Base-by-base conservation (phyloP, 2,329 filamentous ascomycete species). In the Fusarium sp. region DNA sequence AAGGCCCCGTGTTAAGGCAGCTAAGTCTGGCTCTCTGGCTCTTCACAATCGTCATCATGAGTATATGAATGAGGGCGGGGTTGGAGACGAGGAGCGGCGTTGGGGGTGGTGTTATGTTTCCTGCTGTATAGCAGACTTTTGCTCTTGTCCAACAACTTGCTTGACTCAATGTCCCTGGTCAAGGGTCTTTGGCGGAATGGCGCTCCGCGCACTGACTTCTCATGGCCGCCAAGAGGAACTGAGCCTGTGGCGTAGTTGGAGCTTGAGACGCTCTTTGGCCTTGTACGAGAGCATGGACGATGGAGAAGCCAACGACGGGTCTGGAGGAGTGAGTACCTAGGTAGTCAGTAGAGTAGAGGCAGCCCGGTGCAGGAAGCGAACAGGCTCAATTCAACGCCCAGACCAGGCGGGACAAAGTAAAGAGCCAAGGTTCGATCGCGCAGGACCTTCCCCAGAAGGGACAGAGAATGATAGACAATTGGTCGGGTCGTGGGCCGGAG, bases 321-420 rank as follows among this genome's bases (percentile, higher is more conserved):
- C 50, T 63, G 53, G 39, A 51, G 39, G 19, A 36, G n/a, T 42
- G 32, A 19, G 19, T n/a, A n/a, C n/a, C n/a, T n/a, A n/a, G n/a
- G n/a, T 19, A 19, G 19, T 19, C 19, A 19, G 19, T 19, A 19
- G 2, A 19, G 19, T 19, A 19, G 42, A 58, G 53, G 42, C 40
- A 55, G 56, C 53, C 40, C 47, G 55, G 67, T 64, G 41, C 50
- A 70, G 53, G 38, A 38, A 58, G 51, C 28, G 51, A 54, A 58
- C 61, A 64, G 67, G 65, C 68, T 48, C 58, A 69, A 50, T 63
- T 53, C 45, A 62, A 66, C 61, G 67, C 64, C 61, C 44, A 68
- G 58, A 49, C 68, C 64, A 68, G 52, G 41, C 63, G 64, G 68
- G 64, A 70, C 53, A 67, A 70, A 70, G 68, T 55, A 68, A 68